A percentile compares a stretch with the other conserved stretches of the same genome.
phyloP scores from a whole-genome alignment of 2,329 filamentous ascomycete species.

The Niveomyces coronatus region DNA sequence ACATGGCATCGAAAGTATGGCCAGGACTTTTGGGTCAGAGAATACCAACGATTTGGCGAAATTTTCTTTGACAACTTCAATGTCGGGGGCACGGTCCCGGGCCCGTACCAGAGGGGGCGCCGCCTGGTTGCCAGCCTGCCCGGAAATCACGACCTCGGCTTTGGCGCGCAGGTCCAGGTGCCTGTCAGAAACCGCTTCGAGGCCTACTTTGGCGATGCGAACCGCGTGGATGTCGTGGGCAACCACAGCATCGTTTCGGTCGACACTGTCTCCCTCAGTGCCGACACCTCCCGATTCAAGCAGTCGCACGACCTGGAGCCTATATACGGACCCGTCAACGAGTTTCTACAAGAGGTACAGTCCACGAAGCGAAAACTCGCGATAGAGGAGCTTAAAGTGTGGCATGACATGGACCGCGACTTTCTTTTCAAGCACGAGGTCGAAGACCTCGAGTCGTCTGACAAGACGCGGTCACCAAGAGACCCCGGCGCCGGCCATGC shows the following conservation, averaged over 20 bases:
- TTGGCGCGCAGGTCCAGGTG: slow-evolving; percentile 73
- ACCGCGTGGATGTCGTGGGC: slow-evolving; percentile 79
- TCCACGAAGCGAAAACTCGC: slow-evolving; percentile 56
- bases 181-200: slow-evolving; percentile 75
- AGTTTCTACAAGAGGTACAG: slow-evolving; percentile 63
- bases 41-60: slow-evolving; percentile 76
- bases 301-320: slow-evolving; percentile 40
- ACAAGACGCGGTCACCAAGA: slow-evolving; percentile 19
- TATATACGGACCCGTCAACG: slow-evolving; percentile 66
- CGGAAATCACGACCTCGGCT: slow-evolving; percentile 91
- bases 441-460: slow-evolving; percentile 43
- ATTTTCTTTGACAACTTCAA: slow-evolving; percentile 72
- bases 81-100: slow-evolving; percentile 41
- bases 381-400: slow-evolving; percentile 55
- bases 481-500: slow-evolving; percentile 34
- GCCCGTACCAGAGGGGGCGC: slow-evolving; percentile 53
- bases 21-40: slow-evolving; percentile 72
- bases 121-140: slow-evolving; percentile 79
- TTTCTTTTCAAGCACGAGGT: slow-evolving; percentile 48
- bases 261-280: slow-evolving; percentile 80
- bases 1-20: slow-evolving; percentile 67
- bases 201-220: slow-evolving; percentile 83
- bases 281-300: slow-evolving; percentile 44
- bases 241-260: slow-evolving; percentile 95
- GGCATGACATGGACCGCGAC: slow-evolving; percentile 49